Evolutionary conservation across 164 flowering plant genomes (phyloP).

Genomic region (Buxus sempervirens): DNA sequence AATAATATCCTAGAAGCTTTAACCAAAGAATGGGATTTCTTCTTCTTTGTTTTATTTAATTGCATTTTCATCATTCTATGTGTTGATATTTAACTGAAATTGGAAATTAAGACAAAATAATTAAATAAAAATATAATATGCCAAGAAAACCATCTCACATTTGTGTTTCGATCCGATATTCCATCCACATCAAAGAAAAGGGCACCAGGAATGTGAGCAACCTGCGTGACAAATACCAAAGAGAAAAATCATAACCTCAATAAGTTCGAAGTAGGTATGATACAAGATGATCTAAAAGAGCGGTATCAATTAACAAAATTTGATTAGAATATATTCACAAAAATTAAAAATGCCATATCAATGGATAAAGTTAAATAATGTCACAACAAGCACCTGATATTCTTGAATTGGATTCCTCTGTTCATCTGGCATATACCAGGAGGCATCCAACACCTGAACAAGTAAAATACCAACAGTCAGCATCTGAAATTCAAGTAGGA

Average conservation of each 20-base stretch:
- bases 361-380: conserved; percentile 1
- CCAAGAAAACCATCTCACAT: conserved; percentile 48
- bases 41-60: background rate
- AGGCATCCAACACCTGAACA: conserved; percentile 89
- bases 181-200: conserved; percentile 98
- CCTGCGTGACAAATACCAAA: conserved; percentile 41
- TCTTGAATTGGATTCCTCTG: conserved; percentile 96
- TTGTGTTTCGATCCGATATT: conserved; percentile 72
- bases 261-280: background rate
- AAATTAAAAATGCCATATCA: no score
- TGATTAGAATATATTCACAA: no score
- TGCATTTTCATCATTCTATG: no score
- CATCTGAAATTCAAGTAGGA: background rate
- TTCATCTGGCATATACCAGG: conserved; percentile 99
- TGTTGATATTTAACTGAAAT: background rate
- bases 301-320: no score
- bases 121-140: background rate
- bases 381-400: conserved; percentile 59
- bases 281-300: conserved; percentile 2
- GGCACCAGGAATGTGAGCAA: conserved; percentile 98
- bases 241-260: background rate
- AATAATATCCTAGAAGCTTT: background rate
- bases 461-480: conserved; percentile 8
- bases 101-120: background rate
- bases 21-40: background rate